These are phyloP conservation scores for Silene latifolia DNA, from an alignment of 148 eudicot species.

Conservation along the genomic window DNA sequence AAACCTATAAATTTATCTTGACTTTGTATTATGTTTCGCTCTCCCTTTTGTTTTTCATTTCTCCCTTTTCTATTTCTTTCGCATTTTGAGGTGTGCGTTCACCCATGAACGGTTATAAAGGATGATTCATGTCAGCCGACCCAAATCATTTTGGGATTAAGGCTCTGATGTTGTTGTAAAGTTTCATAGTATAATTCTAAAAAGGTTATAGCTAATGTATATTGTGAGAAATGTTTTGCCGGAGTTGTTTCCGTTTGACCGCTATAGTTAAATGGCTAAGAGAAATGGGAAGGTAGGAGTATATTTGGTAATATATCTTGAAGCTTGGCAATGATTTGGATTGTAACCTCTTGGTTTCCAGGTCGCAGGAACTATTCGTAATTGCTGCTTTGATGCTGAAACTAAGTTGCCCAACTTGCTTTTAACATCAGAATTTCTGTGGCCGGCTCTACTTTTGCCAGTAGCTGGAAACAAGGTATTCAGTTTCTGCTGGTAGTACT, in stretches of 20 bases:
- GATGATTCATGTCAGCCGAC: too few relatives aligned
- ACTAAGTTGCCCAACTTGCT: constrained; percentile 81
- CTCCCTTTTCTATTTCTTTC: too few relatives aligned
- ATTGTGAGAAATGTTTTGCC: too few relatives aligned
- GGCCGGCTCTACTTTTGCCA: constrained; percentile 97
- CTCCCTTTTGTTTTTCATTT: too few relatives aligned
- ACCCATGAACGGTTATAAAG: too few relatives aligned
- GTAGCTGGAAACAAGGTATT: constrained; percentile 96
- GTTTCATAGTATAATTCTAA: too few relatives aligned
- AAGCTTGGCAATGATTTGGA: neutral
- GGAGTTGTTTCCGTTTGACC: neutral
- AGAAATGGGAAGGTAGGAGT: neutral
- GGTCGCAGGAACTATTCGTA: constrained; percentile 92
- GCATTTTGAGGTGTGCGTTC: too few relatives aligned
- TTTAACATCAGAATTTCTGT: constrained; percentile 80
- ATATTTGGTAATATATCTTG: neutral
- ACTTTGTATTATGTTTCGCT: too few relatives aligned
- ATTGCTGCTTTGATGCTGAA: constrained; percentile 99
- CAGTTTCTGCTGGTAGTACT: neutral
- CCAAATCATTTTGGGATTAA: too few relatives aligned
- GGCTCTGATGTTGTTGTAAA: too few relatives aligned
- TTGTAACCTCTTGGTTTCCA: constrained; percentile 23
- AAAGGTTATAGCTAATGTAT: too few relatives aligned
- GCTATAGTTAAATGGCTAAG: neutral
- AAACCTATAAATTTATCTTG: too few relatives aligned